These are phyloP conservation scores for Colletotrichum destructivum DNA, from an alignment of 2,329 filamentous ascomycete genomes.

Conservation along the genomic window DNA sequence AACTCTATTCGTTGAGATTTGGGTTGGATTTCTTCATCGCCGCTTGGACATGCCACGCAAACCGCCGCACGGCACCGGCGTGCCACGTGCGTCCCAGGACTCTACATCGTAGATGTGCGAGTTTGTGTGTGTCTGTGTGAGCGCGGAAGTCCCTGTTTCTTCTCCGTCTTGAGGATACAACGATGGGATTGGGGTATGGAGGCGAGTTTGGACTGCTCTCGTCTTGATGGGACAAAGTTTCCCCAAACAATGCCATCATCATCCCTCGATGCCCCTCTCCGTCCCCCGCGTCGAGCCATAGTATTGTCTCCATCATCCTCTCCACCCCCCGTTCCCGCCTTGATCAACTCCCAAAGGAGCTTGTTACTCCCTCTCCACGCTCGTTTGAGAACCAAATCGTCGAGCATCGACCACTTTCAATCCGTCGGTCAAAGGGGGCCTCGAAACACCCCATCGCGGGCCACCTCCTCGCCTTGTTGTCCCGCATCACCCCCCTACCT, in stretches of 20 bases:
- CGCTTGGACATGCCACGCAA: slow-evolving; percentile 25
- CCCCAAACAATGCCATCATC: not conserved
- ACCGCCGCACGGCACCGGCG: not conserved
- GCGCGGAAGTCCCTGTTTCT: slow-evolving; percentile 8
- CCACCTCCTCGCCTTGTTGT: slow-evolving; percentile 5
- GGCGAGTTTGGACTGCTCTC: not conserved
- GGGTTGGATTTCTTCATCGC: slow-evolving; percentile 1
- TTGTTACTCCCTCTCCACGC: not conserved
- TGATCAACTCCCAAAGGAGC: not conserved
- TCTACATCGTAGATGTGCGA: not conserved
- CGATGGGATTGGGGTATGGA: not conserved
- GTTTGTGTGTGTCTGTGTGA: not conserved
- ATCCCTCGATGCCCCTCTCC: not conserved
- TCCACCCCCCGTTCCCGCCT: not conserved
- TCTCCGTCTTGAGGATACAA: too few relatives aligned
- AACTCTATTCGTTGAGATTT: slow-evolving; percentile 25
- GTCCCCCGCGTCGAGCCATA: slow-evolving; percentile 3
- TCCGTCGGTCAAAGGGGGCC: slow-evolving; percentile 3
- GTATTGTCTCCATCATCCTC: slow-evolving; percentile 3
- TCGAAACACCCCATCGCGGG: slow-evolving; percentile 16
- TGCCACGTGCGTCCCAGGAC: slow-evolving; percentile 21
- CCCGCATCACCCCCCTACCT: not conserved
- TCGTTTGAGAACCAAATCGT: not conserved
- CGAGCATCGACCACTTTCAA: slow-evolving; percentile 7
- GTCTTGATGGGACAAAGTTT: slow-evolving; percentile 9